These are phyloP conservation scores for Podospora didyma DNA, from an alignment of 495 filamentous ascomycete genomes.

Conservation along the genomic window DNA sequence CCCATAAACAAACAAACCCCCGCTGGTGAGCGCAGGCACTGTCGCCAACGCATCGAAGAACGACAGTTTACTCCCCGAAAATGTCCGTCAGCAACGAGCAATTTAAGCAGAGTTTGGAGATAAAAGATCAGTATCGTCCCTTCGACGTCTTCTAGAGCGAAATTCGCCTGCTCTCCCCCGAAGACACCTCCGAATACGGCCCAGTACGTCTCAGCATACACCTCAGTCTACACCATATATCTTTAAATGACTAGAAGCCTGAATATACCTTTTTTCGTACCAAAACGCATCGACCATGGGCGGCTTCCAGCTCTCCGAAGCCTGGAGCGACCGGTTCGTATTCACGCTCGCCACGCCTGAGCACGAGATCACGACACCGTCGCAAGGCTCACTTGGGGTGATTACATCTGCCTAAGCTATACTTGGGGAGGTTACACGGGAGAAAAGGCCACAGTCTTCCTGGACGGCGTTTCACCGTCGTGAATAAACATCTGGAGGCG, in stretches of 20 bases:
- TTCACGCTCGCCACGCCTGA: conserved; percentile 1
- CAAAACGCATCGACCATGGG: background rate
- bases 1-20: background rate
- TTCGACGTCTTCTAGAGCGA: background rate
- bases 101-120: background rate
- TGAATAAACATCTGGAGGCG: background rate
- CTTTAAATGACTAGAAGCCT: background rate
- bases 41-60: background rate
- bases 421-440: background rate
- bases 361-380: background rate
- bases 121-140: background rate
- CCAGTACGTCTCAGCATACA: background rate
- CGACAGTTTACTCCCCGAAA: background rate
- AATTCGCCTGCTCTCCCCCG: background rate
- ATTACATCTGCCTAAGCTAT: conserved; percentile 2
- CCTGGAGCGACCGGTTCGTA: conserved; percentile 1
- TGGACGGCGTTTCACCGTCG: background rate
- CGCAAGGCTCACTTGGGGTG: background rate
- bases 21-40: background rate
- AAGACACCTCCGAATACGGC: background rate
- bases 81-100: background rate
- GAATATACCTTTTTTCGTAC: background rate
- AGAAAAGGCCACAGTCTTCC: background rate
- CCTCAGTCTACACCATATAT: background rate
- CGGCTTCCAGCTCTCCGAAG: background rate